These are phyloP conservation scores for Bretschneidera sinensis DNA, from an alignment of 345 rosid genomes.

Conservation along the genomic window DNA sequence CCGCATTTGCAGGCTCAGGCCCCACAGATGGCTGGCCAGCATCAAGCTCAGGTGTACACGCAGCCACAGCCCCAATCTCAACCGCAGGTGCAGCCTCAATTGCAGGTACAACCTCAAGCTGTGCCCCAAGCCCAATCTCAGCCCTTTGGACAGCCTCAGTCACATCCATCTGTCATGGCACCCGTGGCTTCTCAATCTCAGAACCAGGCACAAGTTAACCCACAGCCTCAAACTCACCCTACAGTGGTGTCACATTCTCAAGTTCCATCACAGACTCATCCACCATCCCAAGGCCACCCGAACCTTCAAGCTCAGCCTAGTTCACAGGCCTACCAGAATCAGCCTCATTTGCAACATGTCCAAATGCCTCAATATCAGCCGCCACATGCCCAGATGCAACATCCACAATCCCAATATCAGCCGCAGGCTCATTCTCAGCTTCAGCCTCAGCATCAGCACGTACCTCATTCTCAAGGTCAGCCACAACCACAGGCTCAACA, in stretches of 20 bases:
- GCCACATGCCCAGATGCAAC: conserved; percentile 19
- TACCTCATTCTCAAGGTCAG: conserved; percentile 27
- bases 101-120: conserved; percentile 22
- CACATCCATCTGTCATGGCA: conserved; percentile 26
- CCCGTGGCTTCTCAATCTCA: conserved; percentile 36
- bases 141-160: conserved; percentile 14
- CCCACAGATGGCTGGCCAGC: conserved; percentile 14
- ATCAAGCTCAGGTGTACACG: conserved; percentile 21
- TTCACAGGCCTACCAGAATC: conserved; percentile 10
- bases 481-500: conserved; percentile 16
- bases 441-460: conserved; percentile 13
- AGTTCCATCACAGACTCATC: conserved; percentile 25
- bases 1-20: conserved; percentile 26
- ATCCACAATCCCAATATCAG: conserved; percentile 14
- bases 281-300: conserved; percentile 29
- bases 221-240: conserved; percentile 30
- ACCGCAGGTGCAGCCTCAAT: conserved; percentile 15
- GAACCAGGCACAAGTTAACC: conserved; percentile 28
- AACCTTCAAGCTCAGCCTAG: conserved; percentile 22
- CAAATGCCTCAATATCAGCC: conserved; percentile 23
- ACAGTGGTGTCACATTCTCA: conserved; percentile 15
- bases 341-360: conserved; percentile 34
- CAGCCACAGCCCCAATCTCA: conserved; percentile 30
- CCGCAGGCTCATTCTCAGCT: conserved; percentile 24
- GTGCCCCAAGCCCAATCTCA: conserved; percentile 15